Evolutionary conservation across 495 filamentous ascomycete species (phyloP).

Genomic region (Cercophora newfieldiana): DNA sequence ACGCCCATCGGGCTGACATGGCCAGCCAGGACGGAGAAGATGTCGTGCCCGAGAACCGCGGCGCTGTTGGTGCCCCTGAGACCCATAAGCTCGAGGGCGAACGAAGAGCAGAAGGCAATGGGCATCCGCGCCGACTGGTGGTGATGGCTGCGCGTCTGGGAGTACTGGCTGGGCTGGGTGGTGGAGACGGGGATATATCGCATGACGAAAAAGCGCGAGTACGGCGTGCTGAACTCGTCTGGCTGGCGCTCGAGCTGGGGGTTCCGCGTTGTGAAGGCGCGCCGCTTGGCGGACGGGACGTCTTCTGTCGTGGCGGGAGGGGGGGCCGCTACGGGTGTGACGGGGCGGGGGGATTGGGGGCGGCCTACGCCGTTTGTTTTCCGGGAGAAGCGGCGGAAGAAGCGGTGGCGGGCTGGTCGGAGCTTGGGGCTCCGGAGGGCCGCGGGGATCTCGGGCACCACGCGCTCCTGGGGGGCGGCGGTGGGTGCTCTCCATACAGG

Average conservation of each 20-base stretch:
- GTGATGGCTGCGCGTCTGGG: neutral
- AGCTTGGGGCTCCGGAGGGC: neutral
- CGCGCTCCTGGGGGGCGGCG: neutral
- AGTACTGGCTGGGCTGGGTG: neutral
- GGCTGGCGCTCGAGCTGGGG: neutral
- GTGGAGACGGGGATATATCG: constrained; percentile 17
- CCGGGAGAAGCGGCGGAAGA: constrained; percentile 25
- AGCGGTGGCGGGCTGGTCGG: constrained; percentile 23
- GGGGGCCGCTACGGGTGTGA: neutral
- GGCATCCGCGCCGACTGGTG: constrained; percentile 12
- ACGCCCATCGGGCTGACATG: constrained; percentile 37
- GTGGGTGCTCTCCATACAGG: constrained; percentile 1
- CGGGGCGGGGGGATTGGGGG: neutral
- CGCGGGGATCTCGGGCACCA: neutral
- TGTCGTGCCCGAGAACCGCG: constrained; percentile 45
- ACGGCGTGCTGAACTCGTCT: constrained; percentile 38
- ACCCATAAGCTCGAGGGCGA: constrained; percentile 44
- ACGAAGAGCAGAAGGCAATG: constrained; percentile 31
- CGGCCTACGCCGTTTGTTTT: neutral
- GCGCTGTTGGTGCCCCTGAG: constrained; percentile 36
- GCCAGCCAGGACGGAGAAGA: constrained; percentile 51
- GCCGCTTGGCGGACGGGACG: neutral
- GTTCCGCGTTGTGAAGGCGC: neutral
- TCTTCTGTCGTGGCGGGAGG: neutral
- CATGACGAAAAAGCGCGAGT: constrained; percentile 48